Percentiles rank a stretch among this genome's conserved stretches.
These are phyloP conservation scores for Podospora sp. DNA, from an alignment of 495 filamentous ascomycete genomes.

Conservation along the genomic window DNA sequence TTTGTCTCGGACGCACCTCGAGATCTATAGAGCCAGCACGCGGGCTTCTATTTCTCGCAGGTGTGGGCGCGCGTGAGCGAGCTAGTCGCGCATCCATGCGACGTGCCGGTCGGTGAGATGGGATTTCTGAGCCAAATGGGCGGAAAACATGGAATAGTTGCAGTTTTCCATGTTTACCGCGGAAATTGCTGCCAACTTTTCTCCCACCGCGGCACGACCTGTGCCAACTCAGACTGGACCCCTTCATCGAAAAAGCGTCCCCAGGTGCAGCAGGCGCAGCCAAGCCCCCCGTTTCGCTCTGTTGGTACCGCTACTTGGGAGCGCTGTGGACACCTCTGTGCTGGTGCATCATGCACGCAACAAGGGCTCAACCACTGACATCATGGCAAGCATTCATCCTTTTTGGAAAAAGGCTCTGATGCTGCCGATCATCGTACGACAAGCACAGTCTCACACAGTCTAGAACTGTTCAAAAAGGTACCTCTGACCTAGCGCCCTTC, in stretches of 20 bases:
- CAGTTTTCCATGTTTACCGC: conserved; percentile 20
- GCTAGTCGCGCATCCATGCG: background rate
- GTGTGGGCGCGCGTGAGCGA: background rate
- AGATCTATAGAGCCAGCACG: background rate
- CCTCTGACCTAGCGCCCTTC: background rate
- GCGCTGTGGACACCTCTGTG: background rate
- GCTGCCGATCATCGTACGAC: conserved; percentile 20
- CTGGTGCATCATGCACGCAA: conserved; percentile 6
- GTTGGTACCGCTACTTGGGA: conserved; percentile 6
- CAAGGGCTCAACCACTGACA: conserved; percentile 34
- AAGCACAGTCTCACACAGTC: background rate
- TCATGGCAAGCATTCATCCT: conserved; percentile 23
- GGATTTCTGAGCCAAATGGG: background rate
- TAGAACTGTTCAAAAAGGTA: conserved; percentile 2
- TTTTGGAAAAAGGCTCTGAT: conserved; percentile 18
- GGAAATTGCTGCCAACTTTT: conserved; percentile 30
- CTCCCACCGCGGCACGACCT: background rate
- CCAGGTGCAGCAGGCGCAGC: background rate
- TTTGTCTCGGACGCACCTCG: background rate
- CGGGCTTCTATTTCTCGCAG: background rate
- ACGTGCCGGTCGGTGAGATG: background rate
- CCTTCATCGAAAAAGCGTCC: conserved; percentile 5
- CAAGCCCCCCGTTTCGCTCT: background rate
- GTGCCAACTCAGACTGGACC: conserved; percentile 1
- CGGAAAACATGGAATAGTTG: conserved; percentile 15